Evolutionary conservation across 371 early-diverging fungal species (phyloP), one percentile per base, ranked within the genome.

Genomic region (Haplosporangium sp.): DNA sequence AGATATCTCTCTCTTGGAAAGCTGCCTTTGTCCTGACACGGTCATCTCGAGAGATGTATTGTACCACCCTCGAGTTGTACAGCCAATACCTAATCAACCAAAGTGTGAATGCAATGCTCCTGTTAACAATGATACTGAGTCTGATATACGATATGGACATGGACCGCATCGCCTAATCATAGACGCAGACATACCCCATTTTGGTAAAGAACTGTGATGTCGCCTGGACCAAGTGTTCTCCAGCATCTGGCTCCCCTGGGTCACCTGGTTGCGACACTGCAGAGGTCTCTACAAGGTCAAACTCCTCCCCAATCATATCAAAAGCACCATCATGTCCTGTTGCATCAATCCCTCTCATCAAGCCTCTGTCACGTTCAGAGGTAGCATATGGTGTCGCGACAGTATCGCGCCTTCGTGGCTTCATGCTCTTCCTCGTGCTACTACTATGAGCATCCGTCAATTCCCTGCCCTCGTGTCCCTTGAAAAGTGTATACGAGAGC

Each of bases 161-260:
- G n/a, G n/a, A n/a, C n/a, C n/a, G n/a, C n/a, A n/a, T n/a, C n/a
- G n/a, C n/a, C n/a, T n/a, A n/a, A n/a, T n/a, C n/a, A n/a, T n/a
- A n/a, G n/a, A n/a, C n/a, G n/a, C n/a, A n/a, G n/a, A n/a, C 67
- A 45, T 68, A 74, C 74, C 74, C 74, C 74, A 74, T 74, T 54
- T 74, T 74, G 9, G 74, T 69, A 51, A 74, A 68, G 65, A 74
- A 74, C 46, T 74, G 63, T 8, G 74, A 68, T 37, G 74, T 74
- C 6, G 74, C 74, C 55, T 74, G 74, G 61, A 74, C 60, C 21
- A 74, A 61, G 45, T 74, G 74, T 38, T 74, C 74, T 40, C 74
- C 74, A 13, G 74, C 70, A 51, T 67, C 71, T 36, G 77, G 62
- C 14, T 70, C 71, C n/a, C 59, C 67, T 8, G 58, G 46, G 8